These are phyloP conservation scores for Symbiodinium natans DNA, from an alignment of 73 alveolate genomes.

Conservation along the genomic window DNA sequence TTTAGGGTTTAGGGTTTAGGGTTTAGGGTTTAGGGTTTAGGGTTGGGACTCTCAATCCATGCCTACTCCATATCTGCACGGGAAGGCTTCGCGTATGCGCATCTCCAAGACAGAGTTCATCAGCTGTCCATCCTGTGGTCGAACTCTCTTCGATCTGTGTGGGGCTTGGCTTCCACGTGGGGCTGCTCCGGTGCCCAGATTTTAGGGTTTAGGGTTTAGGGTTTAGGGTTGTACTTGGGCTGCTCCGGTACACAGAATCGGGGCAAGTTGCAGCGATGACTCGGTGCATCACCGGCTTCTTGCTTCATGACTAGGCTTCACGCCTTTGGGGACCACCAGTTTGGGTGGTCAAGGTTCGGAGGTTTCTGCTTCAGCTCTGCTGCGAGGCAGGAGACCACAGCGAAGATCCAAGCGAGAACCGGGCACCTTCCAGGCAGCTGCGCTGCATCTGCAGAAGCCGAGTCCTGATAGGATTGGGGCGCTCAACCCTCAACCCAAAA, in stretches of 20 bases:
- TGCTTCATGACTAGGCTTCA: too few relatives aligned
- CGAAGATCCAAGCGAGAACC: conserved; percentile 88
- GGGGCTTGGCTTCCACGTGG: background rate
- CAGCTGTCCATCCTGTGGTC: conserved; percentile 95
- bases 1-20: background rate
- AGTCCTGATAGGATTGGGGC: too few relatives aligned
- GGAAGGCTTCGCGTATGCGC: conserved; percentile 93
- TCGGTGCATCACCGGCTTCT: too few relatives aligned
- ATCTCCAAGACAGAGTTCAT: conserved; percentile 94
- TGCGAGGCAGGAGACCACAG: conserved; percentile 81
- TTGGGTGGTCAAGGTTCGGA: background rate
- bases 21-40: background rate
- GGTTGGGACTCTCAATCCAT: background rate
- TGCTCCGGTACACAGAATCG: too few relatives aligned
- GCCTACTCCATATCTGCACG: background rate
- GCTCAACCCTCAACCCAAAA: too few relatives aligned
- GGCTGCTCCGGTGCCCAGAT: too few relatives aligned
- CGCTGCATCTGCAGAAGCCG: background rate
- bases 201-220: too few relatives aligned
- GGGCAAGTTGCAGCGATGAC: too few relatives aligned
- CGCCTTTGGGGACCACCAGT: too few relatives aligned
- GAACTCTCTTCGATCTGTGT: conserved; percentile 81
- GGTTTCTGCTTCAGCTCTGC: background rate
- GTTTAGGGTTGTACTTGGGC: too few relatives aligned
- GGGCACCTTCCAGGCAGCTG: conserved; percentile 83